phyloP scores from a whole-genome alignment of 1,139 yeast species.

The Yamadazyma atlantica region DNA sequence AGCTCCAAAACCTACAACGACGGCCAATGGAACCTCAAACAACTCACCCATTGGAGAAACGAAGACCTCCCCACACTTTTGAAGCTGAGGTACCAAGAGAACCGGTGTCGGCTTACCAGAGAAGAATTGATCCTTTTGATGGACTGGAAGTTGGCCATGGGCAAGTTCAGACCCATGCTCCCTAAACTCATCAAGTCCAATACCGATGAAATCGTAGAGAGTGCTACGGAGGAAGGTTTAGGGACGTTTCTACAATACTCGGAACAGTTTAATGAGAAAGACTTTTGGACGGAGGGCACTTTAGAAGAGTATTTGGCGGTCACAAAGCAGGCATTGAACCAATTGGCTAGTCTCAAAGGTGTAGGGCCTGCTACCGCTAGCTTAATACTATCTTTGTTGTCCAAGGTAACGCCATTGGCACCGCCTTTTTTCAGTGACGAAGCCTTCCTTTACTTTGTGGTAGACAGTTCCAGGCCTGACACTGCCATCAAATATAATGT shows the following conservation, averaged over 20 bases:
- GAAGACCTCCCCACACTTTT: constrained; percentile 26
- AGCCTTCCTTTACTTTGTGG: constrained; percentile 36
- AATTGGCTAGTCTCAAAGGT: constrained; percentile 37
- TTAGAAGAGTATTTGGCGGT: constrained; percentile 15
- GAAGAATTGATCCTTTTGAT: constrained; percentile 39
- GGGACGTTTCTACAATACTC: constrained; percentile 18
- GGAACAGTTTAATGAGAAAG: constrained; percentile 2
- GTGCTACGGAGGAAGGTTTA: constrained; percentile 31
- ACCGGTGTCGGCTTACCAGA: constrained; percentile 29
- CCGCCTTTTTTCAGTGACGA: constrained; percentile 56
- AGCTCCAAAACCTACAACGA: constrained; percentile 15
- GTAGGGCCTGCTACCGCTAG: constrained; percentile 56
- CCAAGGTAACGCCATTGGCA: constrained; percentile 22
- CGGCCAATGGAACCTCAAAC: constrained; percentile 25
- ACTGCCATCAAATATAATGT: constrained; percentile 40
- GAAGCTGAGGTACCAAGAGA: constrained; percentile 19
- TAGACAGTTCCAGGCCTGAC: constrained; percentile 28
- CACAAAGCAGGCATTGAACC: constrained; percentile 27
- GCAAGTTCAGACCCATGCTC: constrained; percentile 46
- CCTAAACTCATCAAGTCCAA: constrained; percentile 43
- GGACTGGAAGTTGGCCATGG: constrained; percentile 54
- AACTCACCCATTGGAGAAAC: constrained; percentile 39
- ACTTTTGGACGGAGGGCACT: constrained; percentile 2
- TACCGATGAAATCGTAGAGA: constrained; percentile 24
- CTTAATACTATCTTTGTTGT: constrained; percentile 36